Conservation (phyloP, 441 rosid species). For the Raphanus hybrid region DNA sequence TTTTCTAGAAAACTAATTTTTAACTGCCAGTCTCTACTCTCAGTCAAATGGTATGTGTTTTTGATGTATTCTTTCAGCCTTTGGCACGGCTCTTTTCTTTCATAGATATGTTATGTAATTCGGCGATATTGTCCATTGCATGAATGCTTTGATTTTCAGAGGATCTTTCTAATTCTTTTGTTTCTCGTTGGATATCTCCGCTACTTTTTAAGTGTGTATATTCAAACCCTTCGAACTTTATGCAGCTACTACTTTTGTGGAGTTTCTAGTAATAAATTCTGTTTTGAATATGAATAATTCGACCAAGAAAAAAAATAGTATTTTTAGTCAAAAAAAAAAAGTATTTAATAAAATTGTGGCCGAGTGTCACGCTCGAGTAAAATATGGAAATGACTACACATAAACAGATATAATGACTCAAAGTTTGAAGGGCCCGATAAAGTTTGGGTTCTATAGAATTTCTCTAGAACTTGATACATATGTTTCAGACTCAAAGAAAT, state of each 20-base stretch:
- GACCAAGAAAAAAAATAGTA: not conserved
- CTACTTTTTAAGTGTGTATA: not conserved
- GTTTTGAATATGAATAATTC: not conserved
- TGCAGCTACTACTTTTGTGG: conserved; percentile 15
- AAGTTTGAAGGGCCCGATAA: conserved; percentile 31
- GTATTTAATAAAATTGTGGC: not conserved
- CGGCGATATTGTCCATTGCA: conserved; percentile 8
- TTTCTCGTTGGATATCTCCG: conserved; percentile 19
- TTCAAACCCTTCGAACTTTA: not conserved
- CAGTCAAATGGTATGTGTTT: conserved; percentile 3
- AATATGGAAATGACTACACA: conserved; percentile 31
- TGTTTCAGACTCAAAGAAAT: conserved; percentile 23
- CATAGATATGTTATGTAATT: not conserved
- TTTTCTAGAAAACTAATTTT: not conserved
- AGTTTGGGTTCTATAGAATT: conserved; percentile 20
- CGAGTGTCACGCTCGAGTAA: conserved; percentile 21
- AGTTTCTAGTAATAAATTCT: conserved; percentile 4
- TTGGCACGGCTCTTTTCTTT: conserved; percentile 11
- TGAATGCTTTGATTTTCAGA: no score
- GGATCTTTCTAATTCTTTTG: conserved; percentile 8
- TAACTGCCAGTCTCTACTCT: not conserved
- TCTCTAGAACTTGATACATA: conserved; percentile 25
- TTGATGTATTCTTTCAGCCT: conserved; percentile 1
- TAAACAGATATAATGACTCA: conserved; percentile 28
- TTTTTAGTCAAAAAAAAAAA: not conserved